Conservation (phyloP, 345 rosid genomes). For the Eucalyptus tenuipes region DNA sequence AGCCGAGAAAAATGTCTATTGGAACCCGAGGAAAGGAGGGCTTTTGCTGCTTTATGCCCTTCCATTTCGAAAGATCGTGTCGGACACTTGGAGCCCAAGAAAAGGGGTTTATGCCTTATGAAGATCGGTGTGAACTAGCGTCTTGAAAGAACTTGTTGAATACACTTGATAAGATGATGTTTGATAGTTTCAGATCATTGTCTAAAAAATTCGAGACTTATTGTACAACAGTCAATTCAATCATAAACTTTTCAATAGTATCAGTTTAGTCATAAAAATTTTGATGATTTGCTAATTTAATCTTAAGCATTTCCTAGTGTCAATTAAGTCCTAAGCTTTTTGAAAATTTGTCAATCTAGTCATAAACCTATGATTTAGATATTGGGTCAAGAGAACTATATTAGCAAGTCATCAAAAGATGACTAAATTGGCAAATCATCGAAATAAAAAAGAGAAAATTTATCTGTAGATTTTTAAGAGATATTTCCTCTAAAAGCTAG, state of each 20-base stretch:
- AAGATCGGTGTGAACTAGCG: not conserved
- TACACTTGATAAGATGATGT: not conserved
- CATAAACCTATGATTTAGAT: not conserved
- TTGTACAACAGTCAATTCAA: fast-evolving
- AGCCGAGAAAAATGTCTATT: not conserved
- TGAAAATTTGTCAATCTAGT: not conserved
- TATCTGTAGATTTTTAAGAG: fast-evolving
- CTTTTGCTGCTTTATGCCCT: not conserved
- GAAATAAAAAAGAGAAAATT: too few species aligned
- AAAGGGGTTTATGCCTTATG: not conserved
- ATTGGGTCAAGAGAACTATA: not conserved
- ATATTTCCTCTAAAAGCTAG: too few species aligned
- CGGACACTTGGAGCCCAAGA: not conserved
- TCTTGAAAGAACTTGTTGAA: not conserved
- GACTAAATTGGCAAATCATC: too few species aligned
- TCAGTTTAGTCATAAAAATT: fast-evolving
- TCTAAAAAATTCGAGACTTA: too few species aligned
- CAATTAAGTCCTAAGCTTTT: too few species aligned
- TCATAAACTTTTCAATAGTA: fast-evolving
- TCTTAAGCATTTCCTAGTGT: too few species aligned
- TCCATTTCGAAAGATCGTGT: not conserved
- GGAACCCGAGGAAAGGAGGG: not conserved
- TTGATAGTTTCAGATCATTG: not conserved
- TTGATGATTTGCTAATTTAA: too few species aligned
- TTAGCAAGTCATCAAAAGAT: too few species aligned